Conservation (phyloP, 2,329 filamentous ascomycete species). For the Penicillium glabrum region DNA sequence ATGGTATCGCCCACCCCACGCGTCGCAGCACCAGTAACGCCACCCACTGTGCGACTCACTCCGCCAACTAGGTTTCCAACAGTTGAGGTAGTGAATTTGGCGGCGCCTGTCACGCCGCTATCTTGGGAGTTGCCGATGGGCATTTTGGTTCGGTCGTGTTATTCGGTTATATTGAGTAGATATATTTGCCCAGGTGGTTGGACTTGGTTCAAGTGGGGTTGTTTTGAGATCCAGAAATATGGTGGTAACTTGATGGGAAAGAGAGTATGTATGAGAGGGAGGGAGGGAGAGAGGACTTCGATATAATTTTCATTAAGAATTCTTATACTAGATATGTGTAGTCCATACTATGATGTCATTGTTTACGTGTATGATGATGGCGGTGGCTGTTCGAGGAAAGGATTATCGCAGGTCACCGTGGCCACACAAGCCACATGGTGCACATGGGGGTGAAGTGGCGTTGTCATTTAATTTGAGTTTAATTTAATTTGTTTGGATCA, state of each 20-base stretch:
- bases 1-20: constrained; percentile 59
- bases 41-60: constrained; percentile 53
- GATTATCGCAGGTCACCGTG: neutral
- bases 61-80: constrained; percentile 58
- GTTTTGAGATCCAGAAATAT: neutral
- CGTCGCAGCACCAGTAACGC: constrained; percentile 57
- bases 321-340: neutral
- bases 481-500: neutral
- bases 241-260: neutral
- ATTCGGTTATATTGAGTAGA: neutral
- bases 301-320: neutral
- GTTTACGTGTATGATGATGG: constrained; percentile 12
- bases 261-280: neutral
- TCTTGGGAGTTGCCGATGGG: constrained; percentile 25
- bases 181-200: neutral
- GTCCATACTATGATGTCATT: constrained; percentile 17
- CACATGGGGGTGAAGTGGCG: neutral
- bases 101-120: constrained; percentile 50
- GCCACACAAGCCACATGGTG: neutral
- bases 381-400: constrained; percentile 9
- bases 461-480: neutral
- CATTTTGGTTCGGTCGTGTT: constrained; percentile 9
- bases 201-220: neutral
- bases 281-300: neutral
- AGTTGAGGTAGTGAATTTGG: constrained; percentile 57